Conservation (phyloP, 495 filamentous ascomycete species). For the Darksidea phi region DNA sequence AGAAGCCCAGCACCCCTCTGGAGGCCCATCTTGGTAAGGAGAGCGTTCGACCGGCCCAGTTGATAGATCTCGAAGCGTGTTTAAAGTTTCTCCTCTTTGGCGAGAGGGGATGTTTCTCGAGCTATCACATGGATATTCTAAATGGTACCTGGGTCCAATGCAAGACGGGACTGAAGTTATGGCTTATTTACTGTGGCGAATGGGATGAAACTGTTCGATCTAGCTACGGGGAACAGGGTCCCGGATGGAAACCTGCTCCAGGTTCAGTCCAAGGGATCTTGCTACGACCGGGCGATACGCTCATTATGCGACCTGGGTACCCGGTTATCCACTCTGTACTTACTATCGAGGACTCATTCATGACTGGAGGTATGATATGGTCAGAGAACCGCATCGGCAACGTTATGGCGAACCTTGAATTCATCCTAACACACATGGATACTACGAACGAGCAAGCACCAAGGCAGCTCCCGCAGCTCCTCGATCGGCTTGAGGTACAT, state of each 20-base stretch:
- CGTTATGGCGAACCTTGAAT: background rate
- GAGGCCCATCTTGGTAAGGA: background rate
- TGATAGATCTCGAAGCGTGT: background rate
- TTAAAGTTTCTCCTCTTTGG: background rate
- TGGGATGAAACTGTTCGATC: background rate
- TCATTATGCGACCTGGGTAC: conserved; percentile 2
- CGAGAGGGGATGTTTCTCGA: background rate
- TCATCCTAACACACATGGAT: no score
- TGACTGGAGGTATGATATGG: conserved; percentile 3
- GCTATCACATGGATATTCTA: no score
- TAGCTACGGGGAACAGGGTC: background rate
- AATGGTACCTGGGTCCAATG: background rate
- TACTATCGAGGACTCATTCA: conserved; percentile 1
- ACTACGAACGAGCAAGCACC: no score
- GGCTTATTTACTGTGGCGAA: background rate
- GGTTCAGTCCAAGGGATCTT: background rate
- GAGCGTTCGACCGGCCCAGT: conserved; percentile 1
- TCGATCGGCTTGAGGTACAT: no score
- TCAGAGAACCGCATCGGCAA: background rate
- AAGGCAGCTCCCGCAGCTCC: no score
- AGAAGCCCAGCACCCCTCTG: no score
- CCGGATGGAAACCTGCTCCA: no score
- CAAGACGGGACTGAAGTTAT: background rate
- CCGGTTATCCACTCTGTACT: background rate
- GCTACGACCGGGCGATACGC: background rate